Base-by-base conservation (phyloP, 495 filamentous ascomycete genomes). In the Ascodesmis nigricans region DNA sequence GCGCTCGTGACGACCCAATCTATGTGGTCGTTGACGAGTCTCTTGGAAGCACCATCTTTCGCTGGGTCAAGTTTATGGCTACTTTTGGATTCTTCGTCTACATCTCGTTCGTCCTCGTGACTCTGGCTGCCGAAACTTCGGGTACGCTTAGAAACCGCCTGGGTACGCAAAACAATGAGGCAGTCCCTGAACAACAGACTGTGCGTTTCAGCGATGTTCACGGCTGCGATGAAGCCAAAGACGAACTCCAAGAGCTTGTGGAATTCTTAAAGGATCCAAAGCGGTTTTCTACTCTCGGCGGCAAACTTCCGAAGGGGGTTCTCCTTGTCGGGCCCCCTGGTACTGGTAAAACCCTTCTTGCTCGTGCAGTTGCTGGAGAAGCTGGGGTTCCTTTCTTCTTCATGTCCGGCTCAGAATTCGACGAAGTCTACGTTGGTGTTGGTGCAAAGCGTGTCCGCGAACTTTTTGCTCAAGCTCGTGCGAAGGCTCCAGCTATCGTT, bases 371-470 rank as follows among this genome's bases (percentile, higher is more conserved):
- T 33, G 87, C 87, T 35, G 87, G 87, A 18, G 87, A 97, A 60
- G 81, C 87, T 27, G 87, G 87, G 38, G 90, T 95, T 14, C 87
- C 87, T 0, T 95, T 93, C 66, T 97, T 93, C 66, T 95, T 87
- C 65, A 93, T 97, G 84, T 95, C 90, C 44, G 87, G 87, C 18
- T 83, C 77, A 37, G 90, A 97, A 54, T 97, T 97, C 50, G 87
- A 97, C 49, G 87, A 97, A 54, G 76, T 97, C 25, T 97, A 92
- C 47, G 90, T 97, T 16, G 87, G 87, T 46, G 90, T 97, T 34
- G 87, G 87, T 46, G 87, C 87, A 30, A 95, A 95, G 61, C 79
- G 87, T 50, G 87, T 97, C 27, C 79, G 87, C 29, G 87, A 97
- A 37, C 67, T 97, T n/a, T 97, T 97, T 58, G 61, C 59, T 31